Evolutionary conservation across 2,329 filamentous ascomycete species (phyloP), one percentile per base, ranked within the genome.

Genomic region (Scopulariopsis brevicaulis): DNA sequence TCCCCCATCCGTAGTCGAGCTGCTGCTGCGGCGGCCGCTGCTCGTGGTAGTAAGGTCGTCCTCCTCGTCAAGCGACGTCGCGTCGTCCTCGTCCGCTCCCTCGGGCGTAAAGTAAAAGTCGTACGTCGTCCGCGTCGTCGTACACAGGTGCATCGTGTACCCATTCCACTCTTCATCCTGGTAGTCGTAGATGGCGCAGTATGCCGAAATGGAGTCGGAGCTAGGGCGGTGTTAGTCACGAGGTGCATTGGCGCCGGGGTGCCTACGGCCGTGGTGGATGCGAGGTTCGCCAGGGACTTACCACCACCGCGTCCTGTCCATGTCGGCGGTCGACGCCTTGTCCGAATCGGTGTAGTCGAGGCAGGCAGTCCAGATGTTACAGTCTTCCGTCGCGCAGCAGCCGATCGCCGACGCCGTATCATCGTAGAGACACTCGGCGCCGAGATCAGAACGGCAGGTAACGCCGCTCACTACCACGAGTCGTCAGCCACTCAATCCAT

Each of bases 251-350:
- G 40, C 2, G 40, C 40, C 40, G 40, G 15, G 12, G 48, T 28
- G 5, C 22, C 10, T 22, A 22, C 10, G 12, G 25, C 22, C 8
- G 15, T 48, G 20, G n/a, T 32, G 28, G 14, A 20, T 28, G 18
- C 20, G 15, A 24, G 48, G n/a, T n/a, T 28, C 7, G 8, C 22
- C 10, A 25, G 48, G 4, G 14, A 28, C 55, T 28, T 37, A 57
- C 55, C 55, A 57, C 20, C 52, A 57, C 22, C 55, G 55, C 5
- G 55, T 57, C 48, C 55, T 53, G n/a, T 57, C 55, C 46, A 57
- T 40, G 24, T 57, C 48, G 6, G 48, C 55, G 12, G 55, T 57
- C 34, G 20, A 53, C 32, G 32, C 40, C 10, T 7, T 32, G 32
- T 37, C 46, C 18, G 55, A 57, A 12, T 46, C 46, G 20, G 55